Evolutionary conservation across 2,329 filamentous ascomycete species (phyloP), one percentile per base, ranked within the genome.

Genomic region (Fusarium guadeloupense): DNA sequence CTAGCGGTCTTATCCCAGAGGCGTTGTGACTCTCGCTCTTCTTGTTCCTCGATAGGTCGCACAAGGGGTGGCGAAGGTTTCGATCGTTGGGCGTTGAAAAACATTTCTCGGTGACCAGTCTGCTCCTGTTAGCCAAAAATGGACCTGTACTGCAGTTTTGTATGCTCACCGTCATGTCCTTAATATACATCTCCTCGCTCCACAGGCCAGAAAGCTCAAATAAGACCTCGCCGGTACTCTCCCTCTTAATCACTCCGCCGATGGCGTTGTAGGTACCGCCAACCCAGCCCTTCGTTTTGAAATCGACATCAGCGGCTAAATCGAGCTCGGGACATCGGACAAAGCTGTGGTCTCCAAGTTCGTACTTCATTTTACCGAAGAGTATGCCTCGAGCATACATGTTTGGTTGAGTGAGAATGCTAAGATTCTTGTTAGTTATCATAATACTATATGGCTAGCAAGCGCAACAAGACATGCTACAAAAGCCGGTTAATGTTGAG

Each of bases 311-410:
- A 57, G 93, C 94, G 21, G 88, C 85, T 16, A 99, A 82, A 54
- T 93, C 89, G 16, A 92, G 85, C 74, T 98, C 94, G 0, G 94
- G 92, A 75, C 95, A 98, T 65, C 89, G 86, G 17, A 99, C 91
- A 69, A 93, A 92, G 74, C 93, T 97, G 79, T 97, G 93, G 74
- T 98, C 94, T 63, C 94, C 95, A 8, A 99, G 86, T 79, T 99
- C 95, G 76, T 98, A 99, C 77, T 97, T 98, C 95, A 99, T 98
- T 76, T 97, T 98, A 41, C 95, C 95, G 71, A 99, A 97, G 9
- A 99, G 82, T 57, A 99, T 98, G 30, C 95, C 94, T 60, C 95
- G 87, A 19, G 94, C 95, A 75, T 99, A 99, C 93, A 99, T 99
- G 80, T 99, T 99, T 16, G 95, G 95, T 72, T 99, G 95, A 5